These are phyloP conservation scores for Aspergillus nomiae DNA, from an alignment of 2,329 filamentous ascomycete species.

Conservation along the genomic window DNA sequence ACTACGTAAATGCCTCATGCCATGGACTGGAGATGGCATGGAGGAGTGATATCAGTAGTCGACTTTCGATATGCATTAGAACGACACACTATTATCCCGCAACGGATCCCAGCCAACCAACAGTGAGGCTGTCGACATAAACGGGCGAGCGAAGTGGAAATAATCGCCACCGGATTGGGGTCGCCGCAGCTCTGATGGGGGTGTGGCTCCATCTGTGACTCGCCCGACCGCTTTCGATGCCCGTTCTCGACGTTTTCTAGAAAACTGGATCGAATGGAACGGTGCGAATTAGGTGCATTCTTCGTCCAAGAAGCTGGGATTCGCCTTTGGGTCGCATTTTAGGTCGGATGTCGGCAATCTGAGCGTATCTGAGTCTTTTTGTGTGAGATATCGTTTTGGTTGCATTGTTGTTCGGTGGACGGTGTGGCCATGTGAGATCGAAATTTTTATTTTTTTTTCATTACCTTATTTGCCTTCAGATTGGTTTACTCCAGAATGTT, in stretches of 20 bases:
- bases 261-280: slow-evolving; percentile 29
- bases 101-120: neutral
- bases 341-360: neutral
- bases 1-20: slow-evolving; percentile 1
- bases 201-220: slow-evolving; percentile 1
- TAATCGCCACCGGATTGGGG: slow-evolving; percentile 2
- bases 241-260: slow-evolving; percentile 40
- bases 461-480: neutral
- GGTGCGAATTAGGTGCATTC: slow-evolving; percentile 10
- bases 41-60: neutral
- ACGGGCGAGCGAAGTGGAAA: neutral
- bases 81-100: slow-evolving; percentile 1
- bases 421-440: neutral
- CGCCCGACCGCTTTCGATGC: slow-evolving; percentile 13
- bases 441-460: neutral
- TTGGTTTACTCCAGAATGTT: neutral
- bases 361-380: neutral
- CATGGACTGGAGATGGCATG: neutral
- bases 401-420: neutral
- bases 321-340: neutral
- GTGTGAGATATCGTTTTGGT: neutral
- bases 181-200: slow-evolving; percentile 2
- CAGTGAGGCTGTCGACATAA: slow-evolving; percentile 2
- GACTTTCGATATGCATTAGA: neutral
- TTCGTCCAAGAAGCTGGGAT: neutral